These are phyloP conservation scores for Pyrenochaeta sp. DNA, from an alignment of 2,329 filamentous ascomycete species.

Conservation along the genomic window DNA sequence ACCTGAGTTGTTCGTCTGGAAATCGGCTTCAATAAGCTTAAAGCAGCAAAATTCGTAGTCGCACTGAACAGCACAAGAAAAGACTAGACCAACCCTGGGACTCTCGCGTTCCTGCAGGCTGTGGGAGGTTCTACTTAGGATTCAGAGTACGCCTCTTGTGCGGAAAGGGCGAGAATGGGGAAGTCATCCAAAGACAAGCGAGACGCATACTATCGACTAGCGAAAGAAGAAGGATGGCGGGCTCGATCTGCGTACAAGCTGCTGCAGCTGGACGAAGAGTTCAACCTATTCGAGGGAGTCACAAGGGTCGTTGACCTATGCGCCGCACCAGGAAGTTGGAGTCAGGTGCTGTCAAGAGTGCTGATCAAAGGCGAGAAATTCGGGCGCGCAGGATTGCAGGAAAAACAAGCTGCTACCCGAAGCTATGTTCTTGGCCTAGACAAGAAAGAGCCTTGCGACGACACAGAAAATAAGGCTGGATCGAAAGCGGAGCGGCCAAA, in stretches of 20 bases:
- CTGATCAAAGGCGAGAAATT: conserved; percentile 94
- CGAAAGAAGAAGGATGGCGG: conserved; percentile 98
- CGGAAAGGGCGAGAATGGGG: conserved; percentile 68
- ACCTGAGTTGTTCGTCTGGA: too few relatives aligned
- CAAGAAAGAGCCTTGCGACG: conserved; percentile 13
- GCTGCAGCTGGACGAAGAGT: conserved; percentile 94
- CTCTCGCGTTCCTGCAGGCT: neutral
- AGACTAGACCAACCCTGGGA: neutral
- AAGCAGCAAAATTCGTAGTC: neutral
- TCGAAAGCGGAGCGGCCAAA: conserved; percentile 37
- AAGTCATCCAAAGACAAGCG: conserved; percentile 99
- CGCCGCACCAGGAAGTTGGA: conserved; percentile 96
- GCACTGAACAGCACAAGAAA: neutral
- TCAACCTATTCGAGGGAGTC: conserved; percentile 90
- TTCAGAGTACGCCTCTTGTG: neutral
- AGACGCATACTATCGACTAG: conserved; percentile 95
- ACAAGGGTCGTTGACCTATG: conserved; percentile 95
- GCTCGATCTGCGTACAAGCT: conserved; percentile 97
- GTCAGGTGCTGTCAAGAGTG: conserved; percentile 91
- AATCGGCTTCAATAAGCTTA: neutral
- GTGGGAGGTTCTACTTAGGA: neutral
- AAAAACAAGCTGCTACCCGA: conserved; percentile 75
- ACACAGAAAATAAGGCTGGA: conserved; percentile 11
- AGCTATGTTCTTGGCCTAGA: conserved; percentile 62
- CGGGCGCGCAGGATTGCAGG: conserved; percentile 84